Percentiles rank a stretch among this genome's conserved stretches.
Evolutionary conservation across 805 yeast genomes (phyloP).

Genomic region (Starmerella apicola): DNA sequence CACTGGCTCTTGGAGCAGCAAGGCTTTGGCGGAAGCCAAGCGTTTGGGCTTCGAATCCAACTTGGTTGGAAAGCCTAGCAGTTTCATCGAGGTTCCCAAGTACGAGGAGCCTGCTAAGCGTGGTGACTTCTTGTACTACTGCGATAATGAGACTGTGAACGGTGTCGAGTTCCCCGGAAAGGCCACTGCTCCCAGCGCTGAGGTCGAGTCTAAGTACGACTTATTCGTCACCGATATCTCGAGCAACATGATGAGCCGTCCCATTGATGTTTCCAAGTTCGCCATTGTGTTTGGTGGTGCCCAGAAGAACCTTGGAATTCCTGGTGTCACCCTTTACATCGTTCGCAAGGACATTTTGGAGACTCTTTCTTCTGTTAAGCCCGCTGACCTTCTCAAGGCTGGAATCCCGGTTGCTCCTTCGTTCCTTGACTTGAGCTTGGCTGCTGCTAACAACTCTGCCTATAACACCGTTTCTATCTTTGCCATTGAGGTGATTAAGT

Average conservation of each 20-base stretch:
- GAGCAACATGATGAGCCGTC: conserved; percentile 74
- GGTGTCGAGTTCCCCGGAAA: conserved; percentile 73
- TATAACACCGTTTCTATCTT: conserved; percentile 94
- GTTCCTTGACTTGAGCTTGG: conserved; percentile 77
- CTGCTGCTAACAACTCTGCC: conserved; percentile 78
- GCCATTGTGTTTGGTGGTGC: conserved; percentile 96
- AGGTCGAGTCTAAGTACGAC: conserved; percentile 5
- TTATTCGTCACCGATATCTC: conserved; percentile 76
- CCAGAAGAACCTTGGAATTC: conserved; percentile 93
- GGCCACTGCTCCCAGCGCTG: conserved; percentile 39
- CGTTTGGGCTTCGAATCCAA: conserved; percentile 71
- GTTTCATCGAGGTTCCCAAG: conserved; percentile 56
- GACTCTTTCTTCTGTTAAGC: conserved; percentile 33
- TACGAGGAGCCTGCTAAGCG: conserved; percentile 40
- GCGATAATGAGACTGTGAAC: conserved; percentile 95
- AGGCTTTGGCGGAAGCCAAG: conserved; percentile 73
- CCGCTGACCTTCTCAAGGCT: conserved; percentile 44
- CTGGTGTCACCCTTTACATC: conserved; percentile 87
- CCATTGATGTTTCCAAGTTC: conserved; percentile 67
- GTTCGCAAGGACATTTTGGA: conserved; percentile 69
- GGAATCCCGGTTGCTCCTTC: conserved; percentile 77
- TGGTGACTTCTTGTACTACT: conserved; percentile 74
- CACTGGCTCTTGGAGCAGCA: conserved; percentile 90
- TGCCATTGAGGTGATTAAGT: conserved; percentile 71
- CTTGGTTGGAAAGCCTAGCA: conserved; percentile 54